phyloP scores from a whole-genome alignment of 1,284 basidiomycete species.

The Testicularia cyperi region DNA sequence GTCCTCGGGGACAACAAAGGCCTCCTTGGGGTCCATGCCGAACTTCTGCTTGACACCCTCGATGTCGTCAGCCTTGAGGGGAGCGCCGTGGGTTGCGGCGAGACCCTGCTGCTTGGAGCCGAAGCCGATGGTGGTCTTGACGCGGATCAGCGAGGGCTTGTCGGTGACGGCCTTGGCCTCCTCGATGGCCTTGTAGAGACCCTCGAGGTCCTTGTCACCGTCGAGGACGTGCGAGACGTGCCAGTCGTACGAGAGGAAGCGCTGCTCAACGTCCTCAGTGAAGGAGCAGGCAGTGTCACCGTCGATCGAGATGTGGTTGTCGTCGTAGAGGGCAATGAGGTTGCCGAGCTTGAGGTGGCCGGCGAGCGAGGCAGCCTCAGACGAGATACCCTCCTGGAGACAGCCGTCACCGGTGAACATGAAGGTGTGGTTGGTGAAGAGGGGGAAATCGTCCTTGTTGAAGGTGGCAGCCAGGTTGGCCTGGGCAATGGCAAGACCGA shows the following conservation, averaged over 20 bases:
- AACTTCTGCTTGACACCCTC: slow-evolving; percentile 79
- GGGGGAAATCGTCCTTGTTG: slow-evolving; percentile 81
- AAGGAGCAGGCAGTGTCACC: slow-evolving; percentile 88
- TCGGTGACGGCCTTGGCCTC: slow-evolving; percentile 73
- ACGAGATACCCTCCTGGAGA: slow-evolving; percentile 90
- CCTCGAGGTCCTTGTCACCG: slow-evolving; percentile 80
- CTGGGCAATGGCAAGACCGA: slow-evolving; percentile 90
- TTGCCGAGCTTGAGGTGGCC: slow-evolving; percentile 89
- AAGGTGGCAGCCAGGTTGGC: slow-evolving; percentile 82
- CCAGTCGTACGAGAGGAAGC: slow-evolving; percentile 90
- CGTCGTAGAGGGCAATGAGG: slow-evolving; percentile 67
- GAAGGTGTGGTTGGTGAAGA: slow-evolving; percentile 89
- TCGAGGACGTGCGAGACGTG: slow-evolving; percentile 81
- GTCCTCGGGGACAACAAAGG: slow-evolving; percentile 77
- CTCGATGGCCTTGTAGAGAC: slow-evolving; percentile 77
- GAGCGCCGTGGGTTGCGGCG: slow-evolving; percentile 86
- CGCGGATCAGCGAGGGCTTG: slow-evolving; percentile 83
- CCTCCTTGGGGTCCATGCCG: slow-evolving; percentile 76
- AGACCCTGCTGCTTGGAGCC: slow-evolving; percentile 89
- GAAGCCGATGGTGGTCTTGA: slow-evolving; percentile 88
- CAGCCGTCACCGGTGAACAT: slow-evolving; percentile 89
- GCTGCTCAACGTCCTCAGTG: slow-evolving; percentile 86
- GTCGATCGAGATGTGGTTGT: slow-evolving; percentile 88
- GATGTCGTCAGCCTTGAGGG: slow-evolving; percentile 91
- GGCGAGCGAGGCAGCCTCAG: slow-evolving; percentile 86